Percentiles rank a stretch among this genome's conserved stretches.
Evolutionary conservation across 768 basidiomycete species (phyloP).

Genomic region (Favolaschia claudopus): DNA sequence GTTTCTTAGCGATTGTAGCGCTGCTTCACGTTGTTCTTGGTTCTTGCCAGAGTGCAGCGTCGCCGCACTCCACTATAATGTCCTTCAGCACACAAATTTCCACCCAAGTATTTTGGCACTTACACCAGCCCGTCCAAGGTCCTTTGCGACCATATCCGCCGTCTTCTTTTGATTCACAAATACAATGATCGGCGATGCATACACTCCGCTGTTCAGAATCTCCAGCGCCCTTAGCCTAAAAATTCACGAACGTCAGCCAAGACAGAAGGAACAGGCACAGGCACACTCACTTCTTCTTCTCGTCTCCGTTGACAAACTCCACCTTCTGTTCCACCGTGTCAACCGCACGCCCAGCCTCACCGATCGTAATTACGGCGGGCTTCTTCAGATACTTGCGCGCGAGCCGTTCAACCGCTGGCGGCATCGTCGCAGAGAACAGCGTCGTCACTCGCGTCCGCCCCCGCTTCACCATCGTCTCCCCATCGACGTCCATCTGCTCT

Average conservation of each 20-base stretch:
- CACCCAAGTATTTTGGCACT: conserved; percentile 39
- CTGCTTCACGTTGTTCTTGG: conserved; percentile 95
- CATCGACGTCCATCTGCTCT: conserved; percentile 82
- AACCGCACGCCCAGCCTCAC: conserved; percentile 96
- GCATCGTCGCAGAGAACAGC: conserved; percentile 98
- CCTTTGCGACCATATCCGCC: conserved; percentile 97
- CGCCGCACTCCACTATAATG: conserved; percentile 80
- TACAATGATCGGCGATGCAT: conserved; percentile 92
- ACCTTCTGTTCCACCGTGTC: conserved; percentile 97
- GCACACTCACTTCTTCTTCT: conserved; percentile 93
- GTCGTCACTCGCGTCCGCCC: conserved; percentile 93
- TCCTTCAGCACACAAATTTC: conserved; percentile 9
- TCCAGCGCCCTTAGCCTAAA: conserved; percentile 84
- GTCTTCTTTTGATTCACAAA: conserved; percentile 99
- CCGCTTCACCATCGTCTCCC: conserved; percentile 69
- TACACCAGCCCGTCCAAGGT: conserved; percentile 88
- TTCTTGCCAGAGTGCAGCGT: conserved; percentile 98
- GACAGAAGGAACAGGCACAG: neutral
- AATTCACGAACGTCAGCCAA: conserved; percentile 19
- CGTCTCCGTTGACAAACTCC: conserved; percentile 91
- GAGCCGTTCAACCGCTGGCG: conserved; percentile 93
- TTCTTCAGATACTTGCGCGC: conserved; percentile 93
- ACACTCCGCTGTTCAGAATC: conserved; percentile 88
- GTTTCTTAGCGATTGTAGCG: conserved; percentile 83
- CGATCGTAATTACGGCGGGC: conserved; percentile 96